Conservation (phyloP, 345 rosid species). For the Murraya koenigii region DNA sequence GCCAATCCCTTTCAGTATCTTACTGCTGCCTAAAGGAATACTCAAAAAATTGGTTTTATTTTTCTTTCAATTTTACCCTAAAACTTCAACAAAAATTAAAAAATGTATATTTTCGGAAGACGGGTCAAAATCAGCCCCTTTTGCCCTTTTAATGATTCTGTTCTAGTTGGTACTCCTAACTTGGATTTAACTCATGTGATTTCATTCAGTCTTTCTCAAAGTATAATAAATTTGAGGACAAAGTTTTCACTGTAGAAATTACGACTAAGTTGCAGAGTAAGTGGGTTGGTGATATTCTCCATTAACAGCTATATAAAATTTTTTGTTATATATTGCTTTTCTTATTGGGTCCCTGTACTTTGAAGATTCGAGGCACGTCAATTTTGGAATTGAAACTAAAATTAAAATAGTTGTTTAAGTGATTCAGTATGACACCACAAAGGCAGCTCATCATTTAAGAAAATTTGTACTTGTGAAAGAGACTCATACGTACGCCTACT, state of each 20-base stretch:
- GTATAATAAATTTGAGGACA: not conserved
- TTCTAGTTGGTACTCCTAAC: slow-evolving; percentile 4
- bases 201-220: not conserved
- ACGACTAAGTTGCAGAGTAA: not conserved
- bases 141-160: not conserved
- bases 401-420: not conserved
- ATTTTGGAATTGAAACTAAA: not conserved
- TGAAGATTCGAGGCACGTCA: not conserved
- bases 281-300: slow-evolving; percentile 17
- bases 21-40: not conserved
- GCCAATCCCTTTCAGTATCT: not conserved
- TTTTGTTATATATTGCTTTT: not conserved
- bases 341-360: not conserved
- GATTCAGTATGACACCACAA: not conserved
- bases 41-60: not conserved
- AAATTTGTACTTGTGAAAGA: not conserved
- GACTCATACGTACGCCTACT: too few relatives aligned
- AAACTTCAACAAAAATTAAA: not conserved
- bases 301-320: not conserved
- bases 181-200: not conserved
- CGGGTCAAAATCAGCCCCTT: not conserved
- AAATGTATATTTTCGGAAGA: not conserved
- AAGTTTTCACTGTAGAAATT: not conserved
- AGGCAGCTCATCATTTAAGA: not conserved
- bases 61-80: not conserved